phyloP scores from a whole-genome alignment of 1,284 basidiomycete genomes.

The Rhodotorula sp. region DNA sequence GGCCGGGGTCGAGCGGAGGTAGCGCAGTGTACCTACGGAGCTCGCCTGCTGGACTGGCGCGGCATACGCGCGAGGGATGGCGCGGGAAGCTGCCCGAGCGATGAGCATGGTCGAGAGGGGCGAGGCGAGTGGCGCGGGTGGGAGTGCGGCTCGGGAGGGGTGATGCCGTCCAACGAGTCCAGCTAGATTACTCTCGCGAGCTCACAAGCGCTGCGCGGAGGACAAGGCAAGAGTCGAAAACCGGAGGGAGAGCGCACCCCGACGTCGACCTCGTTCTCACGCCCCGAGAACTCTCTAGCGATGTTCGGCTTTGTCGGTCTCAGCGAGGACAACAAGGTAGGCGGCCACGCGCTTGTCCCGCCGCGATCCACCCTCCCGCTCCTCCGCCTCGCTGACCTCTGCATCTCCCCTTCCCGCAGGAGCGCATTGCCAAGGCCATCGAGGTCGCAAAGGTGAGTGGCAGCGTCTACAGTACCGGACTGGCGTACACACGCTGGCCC shows the following conservation, averaged over 20 bases:
- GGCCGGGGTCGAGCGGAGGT: slow-evolving; percentile 20
- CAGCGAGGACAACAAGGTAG: slow-evolving; percentile 45
- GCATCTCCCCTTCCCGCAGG: slow-evolving; percentile 56
- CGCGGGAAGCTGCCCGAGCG: slow-evolving; percentile 15
- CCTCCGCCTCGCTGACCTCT: neutral
- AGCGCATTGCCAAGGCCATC: slow-evolving; percentile 73
- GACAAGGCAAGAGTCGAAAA: too few species aligned
- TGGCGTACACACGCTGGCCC: neutral
- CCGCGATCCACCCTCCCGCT: neutral
- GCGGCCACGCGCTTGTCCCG: neutral
- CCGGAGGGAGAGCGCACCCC: too few species aligned
- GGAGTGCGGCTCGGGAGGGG: neutral
- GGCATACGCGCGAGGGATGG: neutral
- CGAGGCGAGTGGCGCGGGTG: neutral
- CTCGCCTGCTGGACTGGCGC: neutral
- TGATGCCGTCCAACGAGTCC: neutral
- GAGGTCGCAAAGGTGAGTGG: slow-evolving; percentile 73
- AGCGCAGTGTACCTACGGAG: neutral
- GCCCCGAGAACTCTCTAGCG: neutral
- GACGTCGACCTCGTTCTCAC: neutral
- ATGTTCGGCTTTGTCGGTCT: slow-evolving; percentile 26
- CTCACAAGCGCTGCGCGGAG: neutral
- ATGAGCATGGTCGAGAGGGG: neutral
- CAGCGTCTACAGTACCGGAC: neutral
- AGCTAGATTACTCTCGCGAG: too few species aligned